phyloP scores from a whole-genome alignment of 192 early-diverging fungal species.

The Backusella parvicylindrica region DNA sequence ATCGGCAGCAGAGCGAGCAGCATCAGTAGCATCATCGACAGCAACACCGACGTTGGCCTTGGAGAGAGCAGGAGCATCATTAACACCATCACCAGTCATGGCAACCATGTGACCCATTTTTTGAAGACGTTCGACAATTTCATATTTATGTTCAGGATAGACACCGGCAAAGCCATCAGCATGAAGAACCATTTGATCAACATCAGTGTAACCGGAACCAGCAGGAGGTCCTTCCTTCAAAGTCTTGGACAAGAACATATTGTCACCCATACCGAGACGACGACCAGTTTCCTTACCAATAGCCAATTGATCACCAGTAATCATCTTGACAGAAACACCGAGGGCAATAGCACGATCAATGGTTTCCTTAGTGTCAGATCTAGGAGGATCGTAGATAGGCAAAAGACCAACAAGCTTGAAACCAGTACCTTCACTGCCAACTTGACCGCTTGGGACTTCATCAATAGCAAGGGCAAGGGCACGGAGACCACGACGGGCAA shows the following conservation, averaged over 20 bases:
- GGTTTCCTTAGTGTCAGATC: slow-evolving; percentile 77
- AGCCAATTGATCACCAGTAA: slow-evolving; percentile 85
- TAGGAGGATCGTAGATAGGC: slow-evolving; percentile 74
- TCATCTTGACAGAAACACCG: slow-evolving; percentile 88
- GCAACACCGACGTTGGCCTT: slow-evolving; percentile 75
- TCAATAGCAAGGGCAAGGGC: slow-evolving; percentile 74
- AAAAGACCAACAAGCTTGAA: slow-evolving; percentile 69
- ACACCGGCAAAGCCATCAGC: slow-evolving; percentile 66
- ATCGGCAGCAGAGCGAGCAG: slow-evolving; percentile 72
- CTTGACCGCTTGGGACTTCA: slow-evolving; percentile 55
- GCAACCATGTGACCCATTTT: slow-evolving; percentile 66
- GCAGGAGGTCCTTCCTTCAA: slow-evolving; percentile 60
- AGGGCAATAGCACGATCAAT: slow-evolving; percentile 67
- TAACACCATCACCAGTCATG: slow-evolving; percentile 76
- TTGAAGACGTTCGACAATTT: slow-evolving; percentile 65
- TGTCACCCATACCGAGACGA: slow-evolving; percentile 69
- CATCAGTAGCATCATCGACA: slow-evolving; percentile 71
- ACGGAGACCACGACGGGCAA: slow-evolving; percentile 67
- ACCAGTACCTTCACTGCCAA: slow-evolving; percentile 59
- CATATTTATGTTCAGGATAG: slow-evolving; percentile 67
- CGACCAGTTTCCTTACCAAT: slow-evolving; percentile 71
- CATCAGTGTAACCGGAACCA: slow-evolving; percentile 49
- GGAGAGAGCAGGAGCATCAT: slow-evolving; percentile 67
- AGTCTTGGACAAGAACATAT: slow-evolving; percentile 66
- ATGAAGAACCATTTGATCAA: slow-evolving; percentile 57